Base-by-base conservation (phyloP, 2,329 filamentous ascomycete species). In the Elsinoe batatas region DNA sequence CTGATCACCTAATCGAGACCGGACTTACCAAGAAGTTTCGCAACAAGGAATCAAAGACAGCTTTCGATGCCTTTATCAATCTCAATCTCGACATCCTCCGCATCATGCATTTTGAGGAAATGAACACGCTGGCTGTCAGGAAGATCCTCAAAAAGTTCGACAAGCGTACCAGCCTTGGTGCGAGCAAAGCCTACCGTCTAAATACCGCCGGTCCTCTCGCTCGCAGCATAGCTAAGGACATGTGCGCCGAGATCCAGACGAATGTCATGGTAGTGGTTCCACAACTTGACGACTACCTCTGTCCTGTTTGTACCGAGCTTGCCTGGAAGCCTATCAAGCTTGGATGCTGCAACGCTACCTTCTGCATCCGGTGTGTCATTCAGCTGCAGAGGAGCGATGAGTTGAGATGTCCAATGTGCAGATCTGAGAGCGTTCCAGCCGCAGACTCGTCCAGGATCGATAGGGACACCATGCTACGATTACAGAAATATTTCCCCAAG, bases 101-200 rank as follows among this genome's bases (percentile, higher is more conserved):
- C 59, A 85, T 86, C 53, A 76, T 95, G 60, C 83, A 84, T 58
- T 95, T 94, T 62, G 87, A 91, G 64, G 88, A 93, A 65, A 83
- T 94, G 61, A 94, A 95, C 64, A 80, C 81, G 61, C 79, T 79
- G 30, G 89, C 89, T 1, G 81, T 93, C 63, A 75, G 74, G 33
- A 95, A 95, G 69, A 95, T 95, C 53, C 71, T 95, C 54, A 95
- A 95, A 69, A 95, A 90, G 82, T 95, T 95, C 66, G 87, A 93
- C 70, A 95, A 95, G 70, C 81, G 83, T 57, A 95, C 89, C 1
- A 82, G 85, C 0, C 74, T 94, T 17, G 82, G 84, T 22, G 82
- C 85, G 1, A 82, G 82, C 37, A 73, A 79, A 35, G 76, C 76
- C 0, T 86, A 60, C 15, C 57, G 56, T 20, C 20, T 35, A 4